Conservation (phyloP, 345 rosid species). For the Citrus trifoliata region DNA sequence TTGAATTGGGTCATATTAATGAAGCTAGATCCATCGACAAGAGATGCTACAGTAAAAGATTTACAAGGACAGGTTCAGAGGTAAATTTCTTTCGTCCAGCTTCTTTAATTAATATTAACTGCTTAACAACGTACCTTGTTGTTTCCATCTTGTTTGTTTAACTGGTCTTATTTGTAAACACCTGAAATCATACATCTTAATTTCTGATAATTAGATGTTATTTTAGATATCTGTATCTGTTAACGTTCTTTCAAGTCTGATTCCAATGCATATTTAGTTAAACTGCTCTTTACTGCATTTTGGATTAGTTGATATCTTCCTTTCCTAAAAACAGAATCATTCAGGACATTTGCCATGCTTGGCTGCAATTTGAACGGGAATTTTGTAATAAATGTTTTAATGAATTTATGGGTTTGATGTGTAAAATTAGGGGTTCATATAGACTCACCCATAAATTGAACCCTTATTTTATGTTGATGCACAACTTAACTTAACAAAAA, state of each 20-base stretch:
- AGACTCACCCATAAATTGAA: too few species aligned
- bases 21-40: slow-evolving; percentile 81
- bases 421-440: too few species aligned
- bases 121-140: background rate
- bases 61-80: slow-evolving; percentile 79
- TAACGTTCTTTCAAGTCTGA: background rate
- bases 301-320: slow-evolving; percentile 52
- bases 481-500: too few species aligned
- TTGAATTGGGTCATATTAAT: slow-evolving; percentile 51
- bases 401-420: too few species aligned
- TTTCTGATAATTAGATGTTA: background rate
- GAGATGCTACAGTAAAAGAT: slow-evolving; percentile 83
- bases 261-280: background rate
- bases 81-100: slow-evolving; percentile 28
- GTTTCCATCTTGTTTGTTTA: background rate
- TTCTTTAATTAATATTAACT: background rate
- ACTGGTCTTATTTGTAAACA: background rate
- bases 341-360: slow-evolving; percentile 72
- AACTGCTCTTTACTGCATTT: slow-evolving; percentile 21
- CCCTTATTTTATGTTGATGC: too few species aligned
- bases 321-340: slow-evolving; percentile 67
- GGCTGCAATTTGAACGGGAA: slow-evolving; percentile 89
- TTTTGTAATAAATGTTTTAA: background rate
- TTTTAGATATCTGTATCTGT: background rate
- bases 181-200: background rate